These are phyloP conservation scores for Penicillium sp. DNA, from an alignment of 2,329 filamentous ascomycete genomes.

Conservation along the genomic window DNA sequence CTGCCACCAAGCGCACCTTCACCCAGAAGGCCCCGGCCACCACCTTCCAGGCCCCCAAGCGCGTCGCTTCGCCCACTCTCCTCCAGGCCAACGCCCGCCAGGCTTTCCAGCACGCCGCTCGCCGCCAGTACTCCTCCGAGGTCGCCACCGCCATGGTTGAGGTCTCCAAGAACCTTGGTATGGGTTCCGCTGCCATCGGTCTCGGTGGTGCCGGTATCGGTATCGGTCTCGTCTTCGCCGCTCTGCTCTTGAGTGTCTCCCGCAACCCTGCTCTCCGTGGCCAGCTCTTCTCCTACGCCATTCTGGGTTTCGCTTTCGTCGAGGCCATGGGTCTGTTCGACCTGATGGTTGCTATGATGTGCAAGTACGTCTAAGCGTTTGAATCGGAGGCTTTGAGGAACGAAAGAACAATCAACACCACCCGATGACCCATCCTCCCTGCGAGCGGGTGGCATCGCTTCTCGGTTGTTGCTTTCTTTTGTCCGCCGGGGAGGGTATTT, in stretches of 20 bases:
- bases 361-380: constrained; percentile 67
- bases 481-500: constrained; percentile 30
- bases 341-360: constrained; percentile 90
- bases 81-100: constrained; percentile 64
- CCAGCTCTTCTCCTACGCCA: constrained; percentile 94
- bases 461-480: constrained; percentile 15
- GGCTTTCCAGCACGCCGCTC: constrained; percentile 57
- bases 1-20: constrained; percentile 69
- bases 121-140: constrained; percentile 81
- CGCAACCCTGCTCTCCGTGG: constrained; percentile 92
- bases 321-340: constrained; percentile 77
- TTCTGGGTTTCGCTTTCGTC: constrained; percentile 93
- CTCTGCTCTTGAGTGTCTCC: constrained; percentile 83
- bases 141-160: constrained; percentile 81
- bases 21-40: constrained; percentile 40
- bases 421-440: too few relatives aligned
- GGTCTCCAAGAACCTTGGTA: constrained; percentile 87
- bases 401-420: constrained; percentile 12
- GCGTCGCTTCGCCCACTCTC: constrained; percentile 65
- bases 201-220: constrained; percentile 89
- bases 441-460: too few relatives aligned
- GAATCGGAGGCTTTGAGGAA: constrained; percentile 11
- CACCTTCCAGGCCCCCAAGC: constrained; percentile 71
- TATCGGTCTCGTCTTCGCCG: constrained; percentile 92
- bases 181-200: constrained; percentile 86